Evolutionary conservation across 352 stramenopile genomes (phyloP).

Genomic region (Pythium aquatile): DNA sequence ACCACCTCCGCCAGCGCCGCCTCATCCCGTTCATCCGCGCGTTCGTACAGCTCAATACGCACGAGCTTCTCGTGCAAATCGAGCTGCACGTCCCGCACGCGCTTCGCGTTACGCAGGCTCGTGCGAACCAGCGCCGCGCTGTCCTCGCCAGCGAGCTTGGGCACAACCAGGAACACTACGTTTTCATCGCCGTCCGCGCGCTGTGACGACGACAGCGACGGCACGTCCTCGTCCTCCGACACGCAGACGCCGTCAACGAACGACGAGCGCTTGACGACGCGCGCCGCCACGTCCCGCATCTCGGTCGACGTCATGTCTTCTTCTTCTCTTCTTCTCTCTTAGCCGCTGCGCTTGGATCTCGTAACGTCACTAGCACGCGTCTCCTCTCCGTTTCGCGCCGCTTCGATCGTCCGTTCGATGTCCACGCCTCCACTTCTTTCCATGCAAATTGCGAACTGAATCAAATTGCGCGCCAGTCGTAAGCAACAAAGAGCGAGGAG

Average conservation of each 20-base stretch:
- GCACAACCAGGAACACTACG: slow-evolving; percentile 75
- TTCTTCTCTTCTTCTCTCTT: not conserved
- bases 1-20: slow-evolving; percentile 60
- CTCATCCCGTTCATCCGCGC: slow-evolving; percentile 44
- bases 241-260: slow-evolving; percentile 57
- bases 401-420: not conserved
- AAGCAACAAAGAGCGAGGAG: not conserved
- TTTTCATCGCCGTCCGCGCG: slow-evolving; percentile 47
- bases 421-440: not conserved
- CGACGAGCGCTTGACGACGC: slow-evolving; percentile 7
- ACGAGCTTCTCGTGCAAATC: slow-evolving; percentile 66
- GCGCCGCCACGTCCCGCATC: slow-evolving; percentile 20
- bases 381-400: not conserved
- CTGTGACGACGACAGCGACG: slow-evolving; percentile 66
- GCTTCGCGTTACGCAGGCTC: slow-evolving; percentile 31
- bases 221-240: slow-evolving; percentile 60
- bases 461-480: not conserved
- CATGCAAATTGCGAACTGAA: not conserved
- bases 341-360: not conserved
- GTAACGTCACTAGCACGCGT: not conserved
- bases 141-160: slow-evolving; percentile 36
- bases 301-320: not conserved
- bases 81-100: slow-evolving; percentile 52
- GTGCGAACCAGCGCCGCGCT: slow-evolving; percentile 31
- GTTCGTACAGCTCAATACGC: slow-evolving; percentile 53